phyloP scores from a whole-genome alignment of 768 basidiomycete genomes.

The Paxillus involutus region DNA sequence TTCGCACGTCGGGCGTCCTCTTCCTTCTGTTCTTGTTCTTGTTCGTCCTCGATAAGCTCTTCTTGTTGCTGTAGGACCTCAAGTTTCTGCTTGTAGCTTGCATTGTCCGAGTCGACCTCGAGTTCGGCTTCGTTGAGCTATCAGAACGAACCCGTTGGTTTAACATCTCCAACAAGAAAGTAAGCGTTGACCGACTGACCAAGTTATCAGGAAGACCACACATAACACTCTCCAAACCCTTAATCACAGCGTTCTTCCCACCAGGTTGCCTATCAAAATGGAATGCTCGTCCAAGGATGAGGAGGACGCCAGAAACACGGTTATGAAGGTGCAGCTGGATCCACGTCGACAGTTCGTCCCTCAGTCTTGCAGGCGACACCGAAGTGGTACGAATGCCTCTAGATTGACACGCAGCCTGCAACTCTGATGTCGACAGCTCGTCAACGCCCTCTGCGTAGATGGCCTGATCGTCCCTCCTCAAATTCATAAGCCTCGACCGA shows the following conservation, averaged over 20 bases:
- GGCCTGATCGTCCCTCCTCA: conserved; percentile 91
- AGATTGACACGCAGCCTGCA: conserved; percentile 90
- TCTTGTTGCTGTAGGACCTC: conserved; percentile 98
- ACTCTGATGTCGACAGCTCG: conserved; percentile 84
- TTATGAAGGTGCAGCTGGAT: conserved; percentile 88
- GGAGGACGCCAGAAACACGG: conserved; percentile 89
- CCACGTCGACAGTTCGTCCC: conserved; percentile 92
- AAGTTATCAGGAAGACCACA: conserved; percentile 92
- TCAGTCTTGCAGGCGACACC: conserved; percentile 81
- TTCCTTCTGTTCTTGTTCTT: conserved; percentile 96
- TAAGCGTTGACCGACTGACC: conserved; percentile 45
- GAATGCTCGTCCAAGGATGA: conserved; percentile 94
- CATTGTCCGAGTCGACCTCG: conserved; percentile 90
- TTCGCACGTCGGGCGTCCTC: conserved; percentile 87
- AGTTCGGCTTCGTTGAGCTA: conserved; percentile 97
- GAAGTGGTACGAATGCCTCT: conserved; percentile 90
- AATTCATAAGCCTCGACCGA: conserved; percentile 74
- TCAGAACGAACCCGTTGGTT: background rate
- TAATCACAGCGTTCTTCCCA: conserved; percentile 78
- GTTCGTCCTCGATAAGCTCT: conserved; percentile 98
- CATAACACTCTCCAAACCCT: conserved; percentile 85
- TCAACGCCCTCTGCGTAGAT: conserved; percentile 90
- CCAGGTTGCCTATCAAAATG: conserved; percentile 80
- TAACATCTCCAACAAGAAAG: background rate
- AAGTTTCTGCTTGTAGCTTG: conserved; percentile 96